Percentiles rank a stretch among this genome's conserved stretches.
These are phyloP conservation scores for Eleusine coracana DNA, from an alignment of 176 grass and related monocot species.

Conservation along the genomic window DNA sequence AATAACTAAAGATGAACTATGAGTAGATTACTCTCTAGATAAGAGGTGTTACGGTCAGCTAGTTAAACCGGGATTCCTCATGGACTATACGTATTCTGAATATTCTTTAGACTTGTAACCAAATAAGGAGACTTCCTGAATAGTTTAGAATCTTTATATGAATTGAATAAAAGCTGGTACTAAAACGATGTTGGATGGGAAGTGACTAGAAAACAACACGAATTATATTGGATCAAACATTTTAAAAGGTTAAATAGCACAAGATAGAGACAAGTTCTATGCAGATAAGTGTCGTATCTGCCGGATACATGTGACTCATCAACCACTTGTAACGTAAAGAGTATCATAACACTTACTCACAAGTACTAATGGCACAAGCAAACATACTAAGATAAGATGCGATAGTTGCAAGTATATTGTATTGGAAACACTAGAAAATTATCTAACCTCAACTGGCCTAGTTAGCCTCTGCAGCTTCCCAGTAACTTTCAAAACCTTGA, in stretches of 20 bases:
- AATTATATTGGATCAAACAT: neutral
- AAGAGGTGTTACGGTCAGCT: neutral
- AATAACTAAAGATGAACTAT: conserved; percentile 6
- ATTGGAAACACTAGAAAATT: conserved; percentile 18
- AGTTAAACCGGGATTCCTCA: conserved; percentile 6
- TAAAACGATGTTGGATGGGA: conserved; percentile 2
- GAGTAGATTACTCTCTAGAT: neutral
- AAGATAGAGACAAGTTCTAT: conserved; percentile 19
- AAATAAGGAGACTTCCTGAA: neutral
- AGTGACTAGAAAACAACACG: conserved; percentile 9
- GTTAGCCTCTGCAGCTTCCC: conserved; percentile 71
- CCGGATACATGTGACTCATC: conserved; percentile 20
- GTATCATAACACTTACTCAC: neutral
- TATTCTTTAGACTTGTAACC: neutral
- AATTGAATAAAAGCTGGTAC: neutral
- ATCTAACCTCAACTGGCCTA: conserved; percentile 77
- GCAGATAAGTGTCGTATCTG: conserved; percentile 34
- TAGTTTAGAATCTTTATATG: neutral
- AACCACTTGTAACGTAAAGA: neutral
- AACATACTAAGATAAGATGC: conserved; percentile 19
- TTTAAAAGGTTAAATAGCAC: conserved; percentile 13
- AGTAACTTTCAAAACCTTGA: conserved; percentile 78
- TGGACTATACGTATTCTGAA: conserved; percentile 1
- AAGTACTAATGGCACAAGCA: neutral
- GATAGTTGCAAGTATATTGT: neutral